phyloP scores from a whole-genome alignment of 805 yeast genomes.

The Metschnikowia sp. region DNA sequence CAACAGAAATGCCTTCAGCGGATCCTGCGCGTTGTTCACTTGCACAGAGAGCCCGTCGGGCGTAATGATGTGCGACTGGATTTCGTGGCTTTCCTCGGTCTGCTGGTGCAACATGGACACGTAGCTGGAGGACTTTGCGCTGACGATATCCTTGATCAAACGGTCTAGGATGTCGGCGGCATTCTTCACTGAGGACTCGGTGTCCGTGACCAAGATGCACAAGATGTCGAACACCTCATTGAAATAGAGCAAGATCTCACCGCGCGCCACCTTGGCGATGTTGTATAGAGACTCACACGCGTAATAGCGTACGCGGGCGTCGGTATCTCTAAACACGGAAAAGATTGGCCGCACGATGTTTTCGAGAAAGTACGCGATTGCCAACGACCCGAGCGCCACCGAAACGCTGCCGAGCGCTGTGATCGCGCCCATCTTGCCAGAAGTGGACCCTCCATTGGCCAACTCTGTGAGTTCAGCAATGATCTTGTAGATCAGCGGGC shows the following conservation, averaged over 20 bases:
- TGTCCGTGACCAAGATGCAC: slow-evolving; percentile 84
- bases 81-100: slow-evolving; percentile 29
- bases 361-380: slow-evolving; percentile 78
- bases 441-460: slow-evolving; percentile 67
- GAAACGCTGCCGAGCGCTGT: slow-evolving; percentile 96
- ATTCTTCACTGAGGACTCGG: slow-evolving; percentile 86
- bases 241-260: slow-evolving; percentile 86
- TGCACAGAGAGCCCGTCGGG: slow-evolving; percentile 58
- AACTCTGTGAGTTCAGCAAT: slow-evolving; percentile 77
- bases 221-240: slow-evolving; percentile 93
- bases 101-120: slow-evolving; percentile 63
- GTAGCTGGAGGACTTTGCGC: slow-evolving; percentile 89
- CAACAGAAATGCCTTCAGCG: slow-evolving; percentile 71
- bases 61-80: slow-evolving; percentile 45
- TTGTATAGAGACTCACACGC: slow-evolving; percentile 96
- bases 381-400: slow-evolving; percentile 82
- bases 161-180: slow-evolving; percentile 94
- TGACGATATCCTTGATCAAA: slow-evolving; percentile 87
- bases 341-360: slow-evolving; percentile 88
- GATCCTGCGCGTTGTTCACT: slow-evolving; percentile 55
- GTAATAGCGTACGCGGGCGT: slow-evolving; percentile 93
- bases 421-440: slow-evolving; percentile 86
- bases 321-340: slow-evolving; percentile 95
- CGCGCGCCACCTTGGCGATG: slow-evolving; percentile 94
- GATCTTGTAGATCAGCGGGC: slow-evolving; percentile 55